Base-by-base conservation (phyloP, 805 yeast species). In the Wickerhamiella sergipiensis region DNA sequence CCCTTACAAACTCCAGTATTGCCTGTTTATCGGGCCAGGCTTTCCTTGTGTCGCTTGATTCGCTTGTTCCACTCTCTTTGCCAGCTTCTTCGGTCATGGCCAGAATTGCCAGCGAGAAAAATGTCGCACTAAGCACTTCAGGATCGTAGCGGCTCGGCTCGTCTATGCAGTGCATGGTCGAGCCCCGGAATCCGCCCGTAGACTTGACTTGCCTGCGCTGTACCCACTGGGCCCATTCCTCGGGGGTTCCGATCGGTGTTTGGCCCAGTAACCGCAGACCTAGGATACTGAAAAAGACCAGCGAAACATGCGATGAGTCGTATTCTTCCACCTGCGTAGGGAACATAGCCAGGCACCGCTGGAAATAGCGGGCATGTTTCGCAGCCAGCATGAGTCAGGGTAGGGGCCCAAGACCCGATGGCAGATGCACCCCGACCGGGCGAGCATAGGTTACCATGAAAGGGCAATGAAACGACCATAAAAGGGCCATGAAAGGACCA, bases 41-140 rank as follows among this genome's bases (percentile, higher is more conserved):
- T n/a, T n/a, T n/a, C n/a, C n/a, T n/a, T n/a, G n/a, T n/a, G n/a
- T n/a, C n/a, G n/a, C n/a, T n/a, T n/a, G n/a, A n/a, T n/a, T n/a
- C n/a, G n/a, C n/a, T n/a, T n/a, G n/a, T n/a, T n/a, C 26, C 26
- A 24, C 8, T 24, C 26, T 24, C 26, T n/a, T n/a, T n/a, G n/a
- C n/a, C n/a, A n/a, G n/a, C 31, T 70, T 67, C 48, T 71, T 72
- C 47, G 72, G 72, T 76, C n/a, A 77, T 67, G 1, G 78, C 61
- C 39, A 84, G 67, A 10, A 74, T 69, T 36, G 78, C 74, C 33
- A 88, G 64, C 1, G 86, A 89, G 67, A 88, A 84, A 56, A 80
- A 79, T 0, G 96, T 88, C 6, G 88, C 78, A 0, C 90, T 77
- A 6, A 86, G 64, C 55, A 79, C 82, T 1, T 89, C 77, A 1